Percentiles rank a stretch among this genome's conserved stretches.
Conservation (phyloP, 176 grass and related monocot species). For the Chrysopogon serrulatus region DNA sequence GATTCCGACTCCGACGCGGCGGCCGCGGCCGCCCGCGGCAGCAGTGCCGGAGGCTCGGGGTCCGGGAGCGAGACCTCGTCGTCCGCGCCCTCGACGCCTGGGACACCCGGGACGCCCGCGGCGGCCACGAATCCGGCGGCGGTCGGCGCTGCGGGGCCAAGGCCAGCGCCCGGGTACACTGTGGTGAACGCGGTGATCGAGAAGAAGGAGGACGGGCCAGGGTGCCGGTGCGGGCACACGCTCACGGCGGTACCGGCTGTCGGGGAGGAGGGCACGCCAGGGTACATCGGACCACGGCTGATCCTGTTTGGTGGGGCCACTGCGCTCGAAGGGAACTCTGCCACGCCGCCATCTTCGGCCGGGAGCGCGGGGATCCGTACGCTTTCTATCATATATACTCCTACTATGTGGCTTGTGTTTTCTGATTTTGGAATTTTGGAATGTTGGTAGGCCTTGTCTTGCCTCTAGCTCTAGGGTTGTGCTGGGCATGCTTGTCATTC, state of each 20-base stretch:
- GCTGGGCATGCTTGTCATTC: neutral
- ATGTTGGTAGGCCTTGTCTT: neutral
- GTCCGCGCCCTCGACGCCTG: constrained; percentile 30
- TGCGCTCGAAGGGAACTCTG: constrained; percentile 88
- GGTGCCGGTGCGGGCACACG: constrained; percentile 91
- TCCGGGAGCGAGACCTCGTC: constrained; percentile 34
- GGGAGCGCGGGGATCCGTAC: constrained; percentile 96
- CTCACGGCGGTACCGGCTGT: constrained; percentile 81
- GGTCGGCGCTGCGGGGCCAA: constrained; percentile 39
- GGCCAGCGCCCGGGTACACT: constrained; percentile 68
- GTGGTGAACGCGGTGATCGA: constrained; percentile 83
- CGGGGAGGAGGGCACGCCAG: constrained; percentile 76
- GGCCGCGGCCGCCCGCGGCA: constrained; percentile 17
- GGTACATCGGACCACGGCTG: constrained; percentile 71
- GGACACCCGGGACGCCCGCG: constrained; percentile 10
- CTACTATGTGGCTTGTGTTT: constrained; percentile 1
- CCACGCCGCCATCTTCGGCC: constrained; percentile 66
- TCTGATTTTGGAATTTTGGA: constrained; percentile 9
- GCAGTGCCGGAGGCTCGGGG: constrained; percentile 2
- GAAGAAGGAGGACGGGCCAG: constrained; percentile 88
- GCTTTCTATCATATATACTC: constrained; percentile 21
- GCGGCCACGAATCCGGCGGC: constrained; percentile 8
- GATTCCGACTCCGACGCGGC: constrained; percentile 67
- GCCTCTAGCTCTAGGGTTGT: neutral
- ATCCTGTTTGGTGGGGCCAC: constrained; percentile 94